Evolutionary conservation across 768 basidiomycete species (phyloP).

Genomic region (Coprinopsis strossmayeri): DNA sequence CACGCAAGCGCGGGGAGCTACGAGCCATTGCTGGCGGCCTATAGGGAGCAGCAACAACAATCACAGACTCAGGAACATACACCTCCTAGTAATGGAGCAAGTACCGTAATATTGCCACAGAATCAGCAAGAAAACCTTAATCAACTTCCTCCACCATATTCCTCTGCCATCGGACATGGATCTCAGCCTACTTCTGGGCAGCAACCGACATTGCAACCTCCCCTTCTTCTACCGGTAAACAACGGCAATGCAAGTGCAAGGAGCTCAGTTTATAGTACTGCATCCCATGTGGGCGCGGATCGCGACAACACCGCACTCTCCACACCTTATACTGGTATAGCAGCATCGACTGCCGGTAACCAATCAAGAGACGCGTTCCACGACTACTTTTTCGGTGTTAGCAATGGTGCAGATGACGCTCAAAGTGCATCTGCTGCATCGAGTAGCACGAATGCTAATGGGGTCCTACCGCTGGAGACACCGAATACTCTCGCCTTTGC

Average conservation of each 20-base stretch:
- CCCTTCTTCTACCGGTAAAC: background rate
- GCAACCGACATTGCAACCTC: background rate
- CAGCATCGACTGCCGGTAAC: background rate
- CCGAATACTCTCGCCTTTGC: constrained; percentile 18
- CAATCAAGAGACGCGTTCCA: background rate
- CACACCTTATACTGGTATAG: background rate
- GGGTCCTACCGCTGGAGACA: constrained; percentile 11
- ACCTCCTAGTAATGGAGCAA: background rate
- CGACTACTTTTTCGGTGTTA: background rate
- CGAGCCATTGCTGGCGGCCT: constrained; percentile 52
- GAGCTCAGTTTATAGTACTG: constrained; percentile 11
- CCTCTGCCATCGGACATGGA: background rate
- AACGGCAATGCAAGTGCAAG: background rate
- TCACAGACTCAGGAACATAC: background rate
- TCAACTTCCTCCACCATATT: constrained; percentile 5
- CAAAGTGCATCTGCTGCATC: background rate
- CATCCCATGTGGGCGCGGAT: background rate
- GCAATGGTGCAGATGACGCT: background rate
- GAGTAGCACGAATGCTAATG: constrained; percentile 17
- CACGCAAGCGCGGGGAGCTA: constrained; percentile 45
- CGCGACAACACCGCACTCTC: background rate
- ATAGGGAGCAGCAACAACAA: constrained; percentile 14
- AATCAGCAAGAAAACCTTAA: background rate
- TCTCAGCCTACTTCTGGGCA: background rate
- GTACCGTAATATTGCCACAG: background rate